These are phyloP conservation scores for Heracleum sosnowskyi DNA, from an alignment of 129 eudicot genomes.

Conservation along the genomic window DNA sequence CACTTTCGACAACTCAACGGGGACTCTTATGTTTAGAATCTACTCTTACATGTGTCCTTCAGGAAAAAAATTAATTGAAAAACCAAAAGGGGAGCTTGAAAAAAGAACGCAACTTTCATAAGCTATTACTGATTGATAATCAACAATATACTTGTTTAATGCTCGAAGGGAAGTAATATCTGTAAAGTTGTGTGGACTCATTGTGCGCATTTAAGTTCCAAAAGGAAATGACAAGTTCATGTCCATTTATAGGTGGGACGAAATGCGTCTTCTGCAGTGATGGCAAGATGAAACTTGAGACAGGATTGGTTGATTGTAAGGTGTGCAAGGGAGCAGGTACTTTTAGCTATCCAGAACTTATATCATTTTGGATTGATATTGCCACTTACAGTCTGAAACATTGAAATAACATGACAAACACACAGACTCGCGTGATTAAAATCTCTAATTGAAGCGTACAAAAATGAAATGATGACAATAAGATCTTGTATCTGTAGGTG, in stretches of 20 bases:
- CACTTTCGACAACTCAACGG: not conserved
- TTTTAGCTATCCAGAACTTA: not conserved
- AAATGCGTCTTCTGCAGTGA: constrained; percentile 88
- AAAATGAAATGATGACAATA: not conserved
- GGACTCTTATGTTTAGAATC: not conserved
- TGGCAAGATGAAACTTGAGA: constrained; percentile 89
- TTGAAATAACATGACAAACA: not conserved
- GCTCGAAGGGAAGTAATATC: not conserved
- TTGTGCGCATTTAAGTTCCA: not conserved
- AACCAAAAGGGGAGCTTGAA: not conserved
- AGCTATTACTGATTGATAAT: not conserved
- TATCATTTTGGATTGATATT: not conserved
- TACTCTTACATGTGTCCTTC: not conserved
- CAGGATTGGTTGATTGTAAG: constrained; percentile 79
- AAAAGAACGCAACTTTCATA: not conserved
- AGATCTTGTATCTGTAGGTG: not conserved
- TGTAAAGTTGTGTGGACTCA: not conserved
- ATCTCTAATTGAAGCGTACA: not conserved
- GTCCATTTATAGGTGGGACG: constrained; percentile 71
- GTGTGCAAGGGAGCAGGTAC: constrained; percentile 99
- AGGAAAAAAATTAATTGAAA: not conserved
- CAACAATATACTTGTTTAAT: not conserved
- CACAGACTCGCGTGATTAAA: not conserved
- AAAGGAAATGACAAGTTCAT: not conserved
- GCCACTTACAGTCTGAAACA: not conserved